phyloP scores from a whole-genome alignment of 2,329 filamentous ascomycete species.

The Teratosphaeria zuluensis region DNA sequence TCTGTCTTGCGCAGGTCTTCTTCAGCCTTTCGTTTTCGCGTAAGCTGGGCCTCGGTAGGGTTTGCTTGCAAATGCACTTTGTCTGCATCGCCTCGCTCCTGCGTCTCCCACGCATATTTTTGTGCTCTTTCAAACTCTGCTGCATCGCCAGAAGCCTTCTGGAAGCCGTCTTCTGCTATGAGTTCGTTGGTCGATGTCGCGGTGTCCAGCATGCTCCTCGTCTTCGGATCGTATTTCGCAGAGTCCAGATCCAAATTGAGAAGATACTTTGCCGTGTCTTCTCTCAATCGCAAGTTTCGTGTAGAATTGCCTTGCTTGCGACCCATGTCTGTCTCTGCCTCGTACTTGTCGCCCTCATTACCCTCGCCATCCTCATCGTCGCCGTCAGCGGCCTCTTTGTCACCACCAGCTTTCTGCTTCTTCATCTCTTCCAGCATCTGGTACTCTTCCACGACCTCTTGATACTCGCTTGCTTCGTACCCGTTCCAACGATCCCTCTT shows the following conservation, averaged over 20 bases:
- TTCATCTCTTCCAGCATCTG: conserved; percentile 74
- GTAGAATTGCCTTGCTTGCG: conserved; percentile 85
- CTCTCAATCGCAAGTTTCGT: conserved; percentile 78
- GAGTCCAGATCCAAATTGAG: conserved; percentile 92
- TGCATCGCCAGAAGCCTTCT: conserved; percentile 80
- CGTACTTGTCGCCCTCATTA: conserved; percentile 56
- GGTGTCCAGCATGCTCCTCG: conserved; percentile 76
- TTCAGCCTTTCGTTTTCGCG: conserved; percentile 67
- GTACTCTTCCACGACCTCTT: conserved; percentile 78
- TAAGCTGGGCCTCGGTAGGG: conserved; percentile 81
- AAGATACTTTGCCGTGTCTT: conserved; percentile 95
- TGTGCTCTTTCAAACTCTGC: conserved; percentile 86
- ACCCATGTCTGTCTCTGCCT: conserved; percentile 94
- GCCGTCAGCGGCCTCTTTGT: conserved; percentile 41
- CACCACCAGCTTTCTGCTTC: conserved; percentile 35
- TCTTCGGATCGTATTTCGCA: conserved; percentile 96
- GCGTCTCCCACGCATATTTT: conserved; percentile 86
- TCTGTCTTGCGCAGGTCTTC: conserved; percentile 61
- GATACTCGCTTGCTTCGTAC: conserved; percentile 84
- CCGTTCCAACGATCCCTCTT: conserved; percentile 98
- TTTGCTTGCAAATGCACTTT: conserved; percentile 90
- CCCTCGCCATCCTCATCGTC: conserved; percentile 37
- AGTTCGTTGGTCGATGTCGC: conserved; percentile 69
- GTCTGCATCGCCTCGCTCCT: conserved; percentile 70
- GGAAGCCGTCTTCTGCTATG: conserved; percentile 87